Evolutionary conservation across 208 protist genomes (phyloP), one percentile per base, ranked within the genome.

Genomic region (Crithidia thermophila): DNA sequence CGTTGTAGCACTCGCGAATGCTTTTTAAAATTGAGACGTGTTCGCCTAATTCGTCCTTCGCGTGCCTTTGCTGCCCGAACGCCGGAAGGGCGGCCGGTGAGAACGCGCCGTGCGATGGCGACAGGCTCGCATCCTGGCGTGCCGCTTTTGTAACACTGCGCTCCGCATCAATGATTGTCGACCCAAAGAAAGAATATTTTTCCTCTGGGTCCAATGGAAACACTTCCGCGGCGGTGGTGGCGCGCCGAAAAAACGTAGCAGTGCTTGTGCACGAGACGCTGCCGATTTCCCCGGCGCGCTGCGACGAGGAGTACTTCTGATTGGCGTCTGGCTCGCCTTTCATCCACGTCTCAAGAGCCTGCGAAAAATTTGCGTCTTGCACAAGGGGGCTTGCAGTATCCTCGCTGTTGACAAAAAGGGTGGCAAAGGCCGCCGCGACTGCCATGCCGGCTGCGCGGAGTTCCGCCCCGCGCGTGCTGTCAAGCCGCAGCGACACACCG

Each of bases 1-100:
- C 62, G 28, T 94, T 83, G 65, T 91, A 91, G 31, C 75, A 86
- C 31, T 76, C 75, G 21, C 82, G 79, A 30, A 90, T 49, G 14
- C 82, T 88, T 21, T 64, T 57, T 10, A 88, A 58, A 37, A 89
- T 70, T 16, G 56, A 36, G 1, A 87, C 71, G 57, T 73, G 62
- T 8, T 81, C 80, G 14, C 77, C 76, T 6, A 85, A 16, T 20
- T 82, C 74, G 49, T 88, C 83, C 42, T 67, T 67, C 30, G 71
- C 50, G 58, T 81, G 40, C 23, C 39, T 31, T 57, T 82, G 82
- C 34, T 74, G 70, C 8, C 84, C 84, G 63, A 77, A 77, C 7
- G 63, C 25, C n/a, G 72, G 72, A 16, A 77, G 59, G 0, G 56
- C 43, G 11, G 51, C 23, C 20, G 60, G 40, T 30, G 13, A 14